Percentiles rank a stretch among this genome's conserved stretches.
phyloP scores from a whole-genome alignment of 1,284 basidiomycete species.

The Cutaneotrichosporon cavernicola region DNA sequence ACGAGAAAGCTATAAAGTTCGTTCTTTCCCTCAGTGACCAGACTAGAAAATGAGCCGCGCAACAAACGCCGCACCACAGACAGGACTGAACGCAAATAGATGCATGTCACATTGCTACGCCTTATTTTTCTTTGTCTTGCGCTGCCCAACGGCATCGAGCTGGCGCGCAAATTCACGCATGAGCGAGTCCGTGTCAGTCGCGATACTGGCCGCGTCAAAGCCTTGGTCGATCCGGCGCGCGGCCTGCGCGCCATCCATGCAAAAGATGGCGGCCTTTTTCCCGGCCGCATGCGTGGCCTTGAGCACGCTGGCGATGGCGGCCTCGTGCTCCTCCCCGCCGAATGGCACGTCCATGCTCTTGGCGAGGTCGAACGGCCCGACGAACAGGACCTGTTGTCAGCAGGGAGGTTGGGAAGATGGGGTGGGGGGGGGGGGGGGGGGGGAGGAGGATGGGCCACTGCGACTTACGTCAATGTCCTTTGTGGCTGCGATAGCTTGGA shows the following conservation, averaged over 20 bases:
- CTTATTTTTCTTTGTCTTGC: background rate
- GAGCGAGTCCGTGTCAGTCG: conserved; percentile 27
- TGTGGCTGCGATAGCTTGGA: conserved; percentile 43
- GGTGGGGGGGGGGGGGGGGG: too few relatives aligned
- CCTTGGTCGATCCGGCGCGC: conserved; percentile 31
- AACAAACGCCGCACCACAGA: too few relatives aligned
- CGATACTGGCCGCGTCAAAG: conserved; percentile 40
- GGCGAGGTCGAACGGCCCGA: conserved; percentile 43
- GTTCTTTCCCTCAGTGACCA: too few relatives aligned
- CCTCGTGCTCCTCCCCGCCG: conserved; percentile 24
- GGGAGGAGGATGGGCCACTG: too few relatives aligned
- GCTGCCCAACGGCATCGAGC: conserved; percentile 3
- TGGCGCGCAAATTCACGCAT: conserved; percentile 13
- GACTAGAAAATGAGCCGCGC: too few relatives aligned
- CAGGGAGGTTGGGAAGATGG: background rate
- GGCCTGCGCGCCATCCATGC: conserved; percentile 31
- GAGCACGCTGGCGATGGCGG: conserved; percentile 38
- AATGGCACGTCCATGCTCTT: conserved; percentile 39
- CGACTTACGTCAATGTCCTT: conserved; percentile 32
- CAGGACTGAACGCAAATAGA: background rate
- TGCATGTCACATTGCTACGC: background rate
- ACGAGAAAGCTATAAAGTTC: too few relatives aligned
- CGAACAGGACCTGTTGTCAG: background rate
- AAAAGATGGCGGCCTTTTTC: conserved; percentile 43
- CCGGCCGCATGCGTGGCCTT: conserved; percentile 38